These are phyloP conservation scores for Malassezia yamatoensis DNA, from an alignment of 1,284 basidiomycete species.

Conservation along the genomic window DNA sequence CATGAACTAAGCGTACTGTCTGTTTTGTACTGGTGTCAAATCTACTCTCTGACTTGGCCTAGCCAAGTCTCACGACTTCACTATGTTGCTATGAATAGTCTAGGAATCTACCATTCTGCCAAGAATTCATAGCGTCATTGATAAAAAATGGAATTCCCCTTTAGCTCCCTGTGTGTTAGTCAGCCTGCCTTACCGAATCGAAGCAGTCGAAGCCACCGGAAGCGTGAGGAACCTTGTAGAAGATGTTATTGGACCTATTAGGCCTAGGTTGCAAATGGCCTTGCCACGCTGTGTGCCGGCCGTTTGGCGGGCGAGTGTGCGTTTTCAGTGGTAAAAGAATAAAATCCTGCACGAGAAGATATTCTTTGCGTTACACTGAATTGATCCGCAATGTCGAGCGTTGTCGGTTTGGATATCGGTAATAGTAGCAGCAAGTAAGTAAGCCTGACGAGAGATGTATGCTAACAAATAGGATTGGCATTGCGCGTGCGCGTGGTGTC, in stretches of 20 bases:
- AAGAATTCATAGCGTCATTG: no score
- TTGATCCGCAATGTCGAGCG: conserved; percentile 31
- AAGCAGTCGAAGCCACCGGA: neutral
- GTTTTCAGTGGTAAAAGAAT: neutral
- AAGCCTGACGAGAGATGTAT: no score
- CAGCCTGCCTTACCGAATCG: neutral
- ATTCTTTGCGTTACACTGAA: neutral
- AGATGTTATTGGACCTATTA: conserved; percentile 7
- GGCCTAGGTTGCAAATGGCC: neutral
- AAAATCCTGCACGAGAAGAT: neutral
- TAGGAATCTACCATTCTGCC: no score
- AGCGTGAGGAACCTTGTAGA: conserved; percentile 15
- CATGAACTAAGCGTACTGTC: conserved; percentile 55
- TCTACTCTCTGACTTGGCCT: neutral
- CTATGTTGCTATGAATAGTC: neutral
- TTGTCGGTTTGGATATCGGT: conserved; percentile 46
- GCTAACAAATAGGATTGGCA: conserved; percentile 38
- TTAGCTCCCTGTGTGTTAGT: conserved; percentile 2
- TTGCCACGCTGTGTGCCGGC: neutral
- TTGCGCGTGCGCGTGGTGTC: conserved; percentile 43
- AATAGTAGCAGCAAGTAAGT: conserved; percentile 24
- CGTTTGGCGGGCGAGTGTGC: neutral
- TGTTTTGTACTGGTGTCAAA: conserved; percentile 5
- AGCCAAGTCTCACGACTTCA: neutral
- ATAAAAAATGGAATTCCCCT: conserved; percentile 3